Base-by-base conservation (phyloP, 176 grass and related monocot genomes). In the Metroxylon sagu region DNA sequence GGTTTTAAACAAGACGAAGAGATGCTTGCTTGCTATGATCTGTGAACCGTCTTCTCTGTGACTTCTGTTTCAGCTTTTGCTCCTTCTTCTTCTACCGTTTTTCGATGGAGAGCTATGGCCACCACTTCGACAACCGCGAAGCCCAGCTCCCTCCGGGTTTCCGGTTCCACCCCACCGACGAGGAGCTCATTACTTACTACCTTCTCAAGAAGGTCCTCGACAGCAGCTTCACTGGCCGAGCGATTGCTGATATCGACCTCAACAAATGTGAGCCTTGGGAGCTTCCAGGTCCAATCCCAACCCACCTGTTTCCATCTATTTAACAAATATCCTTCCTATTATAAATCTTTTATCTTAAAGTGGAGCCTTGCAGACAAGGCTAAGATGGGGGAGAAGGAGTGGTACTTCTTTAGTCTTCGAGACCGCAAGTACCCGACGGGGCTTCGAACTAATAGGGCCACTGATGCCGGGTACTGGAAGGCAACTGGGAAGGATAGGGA, bases 401-500 rank as follows among this genome's bases (percentile, higher is more conserved):
- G 93, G 93, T 98, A 92, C 73, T 98, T 98, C 76, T 98, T 82
- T 62, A 88, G 84, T 69, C 84, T 98, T n/a, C 77, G 93, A 49
- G 93, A 98, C 76, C 84, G 93, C 49, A 98, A 98, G 70, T 98
- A 98, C 66, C 93, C 93, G 5, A 98, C 93, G 8, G 93, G 93
- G 1, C 79, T 98, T 23, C 75, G 93, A 61, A 98, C 93, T 39
- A 98, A 98, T 77, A 74, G 92, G 49, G 93, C 93, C 5, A 98
- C 93, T 0, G 76, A 69, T 2, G 83, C 87, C 0, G 93, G 93
- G 0, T 98, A 98, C 73, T 98, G 93, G 93, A 98, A 98, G 84
- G 93, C 93, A 10, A 98, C 93, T 0, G 93, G 93, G n/a, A 98
- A 98, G 84, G 93, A 98, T 71, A 79, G 93, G 61, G 87, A 98